These are phyloP conservation scores for Hydnomerulius pinastri DNA, from an alignment of 768 basidiomycete genomes.

Conservation along the genomic window DNA sequence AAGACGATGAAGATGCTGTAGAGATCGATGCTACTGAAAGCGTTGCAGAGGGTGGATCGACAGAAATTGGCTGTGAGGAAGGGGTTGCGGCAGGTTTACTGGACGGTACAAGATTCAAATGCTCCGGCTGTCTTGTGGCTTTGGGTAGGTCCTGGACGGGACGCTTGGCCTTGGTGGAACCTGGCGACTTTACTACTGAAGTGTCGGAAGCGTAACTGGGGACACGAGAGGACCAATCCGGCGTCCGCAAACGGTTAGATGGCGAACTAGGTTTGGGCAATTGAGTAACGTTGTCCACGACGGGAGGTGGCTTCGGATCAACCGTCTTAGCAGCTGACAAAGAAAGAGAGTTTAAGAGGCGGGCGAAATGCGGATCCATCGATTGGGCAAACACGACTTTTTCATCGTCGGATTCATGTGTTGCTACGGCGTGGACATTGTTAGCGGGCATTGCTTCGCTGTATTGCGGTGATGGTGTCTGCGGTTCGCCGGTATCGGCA, in stretches of 20 bases:
- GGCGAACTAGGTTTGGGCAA: conserved; percentile 12
- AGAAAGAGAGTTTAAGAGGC: conserved; percentile 62
- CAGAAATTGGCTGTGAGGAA: conserved; percentile 2
- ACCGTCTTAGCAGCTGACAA: conserved; percentile 48
- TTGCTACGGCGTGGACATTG: conserved; percentile 17
- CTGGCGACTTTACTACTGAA: conserved; percentile 6
- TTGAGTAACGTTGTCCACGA: conserved; percentile 4
- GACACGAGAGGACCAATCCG: conserved; percentile 35
- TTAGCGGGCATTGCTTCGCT: conserved; percentile 38
- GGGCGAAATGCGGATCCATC: conserved; percentile 73
- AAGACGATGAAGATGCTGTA: conserved; percentile 11
- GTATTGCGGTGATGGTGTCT: conserved; percentile 65
- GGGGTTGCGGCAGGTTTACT: conserved; percentile 1
- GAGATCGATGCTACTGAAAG: conserved; percentile 1
- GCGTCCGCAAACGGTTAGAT: conserved; percentile 20
- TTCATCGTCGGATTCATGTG: conserved; percentile 37
- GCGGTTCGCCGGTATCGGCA: conserved; percentile 58
- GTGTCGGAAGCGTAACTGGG: conserved; percentile 20
- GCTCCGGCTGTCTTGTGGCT: not conserved
- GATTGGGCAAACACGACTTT: conserved; percentile 27
- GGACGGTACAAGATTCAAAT: not conserved
- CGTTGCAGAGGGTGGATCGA: conserved; percentile 9
- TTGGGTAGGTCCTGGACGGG: conserved; percentile 5
- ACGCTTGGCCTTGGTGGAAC: conserved; percentile 6
- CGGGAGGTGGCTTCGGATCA: conserved; percentile 10